These are phyloP conservation scores for Lepidium africanum DNA, from an alignment of 345 rosid genomes.

Conservation along the genomic window DNA sequence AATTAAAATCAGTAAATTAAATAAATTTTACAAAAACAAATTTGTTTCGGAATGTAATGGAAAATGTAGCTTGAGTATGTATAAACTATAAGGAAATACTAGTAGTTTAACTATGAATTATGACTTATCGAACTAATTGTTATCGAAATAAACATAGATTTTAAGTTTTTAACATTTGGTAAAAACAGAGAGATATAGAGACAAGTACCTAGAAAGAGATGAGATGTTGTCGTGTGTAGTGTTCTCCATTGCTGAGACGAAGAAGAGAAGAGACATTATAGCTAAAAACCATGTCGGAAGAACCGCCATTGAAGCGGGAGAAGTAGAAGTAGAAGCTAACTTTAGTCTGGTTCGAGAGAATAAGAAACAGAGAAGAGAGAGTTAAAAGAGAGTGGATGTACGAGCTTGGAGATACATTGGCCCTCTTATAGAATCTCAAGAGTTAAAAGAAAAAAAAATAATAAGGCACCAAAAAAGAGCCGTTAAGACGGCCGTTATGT, in stretches of 20 bases:
- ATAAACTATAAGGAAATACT: too few species aligned
- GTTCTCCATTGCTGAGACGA: slow-evolving; percentile 30
- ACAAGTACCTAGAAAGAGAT: slow-evolving; percentile 17
- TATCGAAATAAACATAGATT: too few species aligned
- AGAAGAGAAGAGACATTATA: slow-evolving; percentile 14
- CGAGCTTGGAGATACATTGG: slow-evolving; percentile 24
- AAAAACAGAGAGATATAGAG: background rate
- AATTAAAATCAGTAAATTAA: background rate
- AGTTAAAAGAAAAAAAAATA: background rate
- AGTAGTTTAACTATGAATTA: too few species aligned
- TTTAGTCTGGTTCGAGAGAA: slow-evolving; percentile 10
- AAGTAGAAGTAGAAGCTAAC: background rate
- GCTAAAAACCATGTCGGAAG: slow-evolving; percentile 22
- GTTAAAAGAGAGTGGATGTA: slow-evolving; percentile 20
- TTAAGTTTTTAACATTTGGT: background rate
- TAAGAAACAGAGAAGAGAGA: slow-evolving; percentile 6
- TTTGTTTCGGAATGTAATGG: too few species aligned
- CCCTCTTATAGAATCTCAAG: slow-evolving; percentile 17
- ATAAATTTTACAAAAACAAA: background rate
- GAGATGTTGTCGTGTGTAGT: slow-evolving; percentile 13
- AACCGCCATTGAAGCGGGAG: slow-evolving; percentile 24
- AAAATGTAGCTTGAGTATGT: background rate
- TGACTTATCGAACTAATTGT: too few species aligned
- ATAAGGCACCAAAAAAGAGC: slow-evolving; percentile 17
- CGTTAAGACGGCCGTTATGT: slow-evolving; percentile 37